Evolutionary conservation across 176 grass and related monocot genomes (phyloP).

Genomic region (Cenchrus americanus): DNA sequence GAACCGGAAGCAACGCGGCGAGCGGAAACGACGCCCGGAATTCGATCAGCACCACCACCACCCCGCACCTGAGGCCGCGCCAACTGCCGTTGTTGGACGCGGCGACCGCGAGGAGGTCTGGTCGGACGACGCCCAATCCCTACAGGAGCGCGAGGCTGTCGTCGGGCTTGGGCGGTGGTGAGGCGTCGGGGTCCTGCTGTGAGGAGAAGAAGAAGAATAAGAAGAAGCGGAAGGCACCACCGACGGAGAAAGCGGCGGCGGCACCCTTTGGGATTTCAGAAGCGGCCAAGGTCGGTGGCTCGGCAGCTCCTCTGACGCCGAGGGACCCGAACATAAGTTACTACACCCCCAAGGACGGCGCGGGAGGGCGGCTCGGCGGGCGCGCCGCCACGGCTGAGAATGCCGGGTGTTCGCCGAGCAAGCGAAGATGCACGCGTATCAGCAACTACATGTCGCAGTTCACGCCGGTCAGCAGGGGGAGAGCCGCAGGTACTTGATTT

Average conservation of each 20-base stretch:
- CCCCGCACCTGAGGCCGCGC: background rate
- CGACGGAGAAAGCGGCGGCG: background rate
- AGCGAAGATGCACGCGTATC: constrained; percentile 15
- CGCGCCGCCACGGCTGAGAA: background rate
- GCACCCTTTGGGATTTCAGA: background rate
- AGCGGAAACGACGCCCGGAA: background rate
- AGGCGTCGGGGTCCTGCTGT: background rate
- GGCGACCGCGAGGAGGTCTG: constrained; percentile 39
- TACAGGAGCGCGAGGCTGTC: background rate
- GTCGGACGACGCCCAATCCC: background rate
- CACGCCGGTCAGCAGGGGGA: background rate
- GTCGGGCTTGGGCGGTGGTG: constrained; percentile 19
- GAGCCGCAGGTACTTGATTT: constrained; percentile 31
- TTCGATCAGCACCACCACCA: background rate
- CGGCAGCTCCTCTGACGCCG: background rate
- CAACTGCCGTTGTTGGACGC: background rate
- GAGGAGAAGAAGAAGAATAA: too few species aligned
- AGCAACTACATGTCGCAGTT: constrained; percentile 28
- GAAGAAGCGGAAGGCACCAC: background rate
- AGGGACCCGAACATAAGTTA: constrained; percentile 12
- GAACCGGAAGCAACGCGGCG: background rate
- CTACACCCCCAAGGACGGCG: background rate
- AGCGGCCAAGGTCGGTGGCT: background rate
- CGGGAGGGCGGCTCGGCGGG: background rate
- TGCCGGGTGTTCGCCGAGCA: background rate